phyloP scores from a whole-genome alignment of 208 protist genomes.

The Leishmania turanica region DNA sequence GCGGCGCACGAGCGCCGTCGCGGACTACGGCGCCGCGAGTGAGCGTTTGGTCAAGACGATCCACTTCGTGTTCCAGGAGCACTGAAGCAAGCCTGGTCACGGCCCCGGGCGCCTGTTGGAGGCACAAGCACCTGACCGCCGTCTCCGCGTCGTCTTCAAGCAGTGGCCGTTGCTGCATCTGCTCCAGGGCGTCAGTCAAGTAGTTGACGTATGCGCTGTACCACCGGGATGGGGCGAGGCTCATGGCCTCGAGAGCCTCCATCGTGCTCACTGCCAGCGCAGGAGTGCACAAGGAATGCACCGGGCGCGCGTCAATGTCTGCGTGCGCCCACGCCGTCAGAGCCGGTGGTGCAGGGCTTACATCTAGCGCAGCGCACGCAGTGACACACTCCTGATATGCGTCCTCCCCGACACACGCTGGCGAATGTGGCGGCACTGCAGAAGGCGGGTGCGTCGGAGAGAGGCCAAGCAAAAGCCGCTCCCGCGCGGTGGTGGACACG shows the following conservation, averaged over 20 bases:
- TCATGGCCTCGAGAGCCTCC: conserved; percentile 42
- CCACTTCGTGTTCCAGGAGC: conserved; percentile 41
- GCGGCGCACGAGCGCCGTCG: not conserved
- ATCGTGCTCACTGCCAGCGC: conserved; percentile 40
- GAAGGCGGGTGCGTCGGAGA: not conserved
- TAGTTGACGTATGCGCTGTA: conserved; percentile 27
- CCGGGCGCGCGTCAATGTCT: not conserved
- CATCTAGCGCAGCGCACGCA: conserved; percentile 25
- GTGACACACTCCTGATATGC: conserved; percentile 22
- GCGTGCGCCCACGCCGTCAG: conserved; percentile 19
- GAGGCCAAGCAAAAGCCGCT: not conserved
- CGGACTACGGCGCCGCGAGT: conserved; percentile 1
- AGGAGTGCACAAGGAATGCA: conserved; percentile 53
- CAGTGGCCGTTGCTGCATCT: conserved; percentile 22
- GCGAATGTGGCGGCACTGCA: no score
- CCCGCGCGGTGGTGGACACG: not conserved
- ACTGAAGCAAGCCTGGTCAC: conserved; percentile 28
- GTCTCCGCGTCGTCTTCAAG: conserved; percentile 36
- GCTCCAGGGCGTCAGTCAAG: conserved; percentile 1
- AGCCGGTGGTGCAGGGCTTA: not conserved
- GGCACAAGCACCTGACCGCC: conserved; percentile 26
- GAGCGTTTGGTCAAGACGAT: conserved; percentile 30
- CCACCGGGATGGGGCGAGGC: conserved; percentile 22
- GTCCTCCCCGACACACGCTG: conserved; percentile 5
- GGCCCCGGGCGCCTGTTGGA: conserved; percentile 15